Conservation (phyloP, 441 rosid species). For the Erodium texanum region DNA sequence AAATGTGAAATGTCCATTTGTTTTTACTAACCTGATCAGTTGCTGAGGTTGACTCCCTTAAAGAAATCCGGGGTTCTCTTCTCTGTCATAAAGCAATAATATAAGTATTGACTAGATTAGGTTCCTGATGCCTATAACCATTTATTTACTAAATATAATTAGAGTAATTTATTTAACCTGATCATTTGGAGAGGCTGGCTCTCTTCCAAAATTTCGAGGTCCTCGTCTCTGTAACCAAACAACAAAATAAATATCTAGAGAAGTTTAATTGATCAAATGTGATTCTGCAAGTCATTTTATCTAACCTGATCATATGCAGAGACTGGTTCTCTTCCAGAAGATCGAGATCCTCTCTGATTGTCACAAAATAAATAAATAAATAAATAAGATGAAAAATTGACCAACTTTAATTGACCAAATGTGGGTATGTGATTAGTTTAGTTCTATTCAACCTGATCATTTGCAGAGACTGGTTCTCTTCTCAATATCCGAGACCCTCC, state of each 20-base stretch:
- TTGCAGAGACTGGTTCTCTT: conserved; percentile 5
- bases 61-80: conserved; percentile 52
- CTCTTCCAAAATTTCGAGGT: conserved; percentile 5
- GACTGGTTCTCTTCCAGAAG: not conserved
- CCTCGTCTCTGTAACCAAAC: conserved; percentile 6
- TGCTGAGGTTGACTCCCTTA: conserved; percentile 33
- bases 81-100: conserved; percentile 36
- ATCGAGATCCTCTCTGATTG: not conserved
- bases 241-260: not conserved
- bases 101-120: conserved; percentile 3
- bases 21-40: conserved; percentile 15
- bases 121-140: not conserved
- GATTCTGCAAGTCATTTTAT: not conserved
- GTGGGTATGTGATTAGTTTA: not conserved
- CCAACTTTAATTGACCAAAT: not conserved
- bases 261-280: not conserved
- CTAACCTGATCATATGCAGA: not conserved
- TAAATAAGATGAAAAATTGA: not conserved
- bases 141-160: not conserved
- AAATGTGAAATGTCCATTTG: not conserved
- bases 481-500: conserved; percentile 1
- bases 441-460: not conserved
- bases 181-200: conserved; percentile 8
- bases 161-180: not conserved
- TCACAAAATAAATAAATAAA: conserved; percentile 4